These are phyloP conservation scores for Boletus rubescentipes DNA, from an alignment of 768 basidiomycete genomes.

Conservation along the genomic window DNA sequence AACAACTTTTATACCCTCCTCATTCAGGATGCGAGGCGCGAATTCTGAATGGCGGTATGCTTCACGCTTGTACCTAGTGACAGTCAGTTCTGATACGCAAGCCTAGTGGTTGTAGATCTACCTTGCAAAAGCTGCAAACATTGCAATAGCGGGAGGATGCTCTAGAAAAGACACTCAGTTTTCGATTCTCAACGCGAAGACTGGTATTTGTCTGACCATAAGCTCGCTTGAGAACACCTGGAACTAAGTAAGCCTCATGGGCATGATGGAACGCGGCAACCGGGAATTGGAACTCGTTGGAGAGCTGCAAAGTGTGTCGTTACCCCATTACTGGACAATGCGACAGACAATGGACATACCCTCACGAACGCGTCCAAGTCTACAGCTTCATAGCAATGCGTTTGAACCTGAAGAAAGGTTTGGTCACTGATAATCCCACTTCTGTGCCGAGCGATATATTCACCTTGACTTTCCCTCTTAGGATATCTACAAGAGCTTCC, in stretches of 20 bases:
- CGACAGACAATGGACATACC: constrained; percentile 35
- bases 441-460: background rate
- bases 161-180: constrained; percentile 28
- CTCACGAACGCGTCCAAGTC: constrained; percentile 69
- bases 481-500: constrained; percentile 68
- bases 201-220: constrained; percentile 43
- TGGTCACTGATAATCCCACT: background rate
- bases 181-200: background rate
- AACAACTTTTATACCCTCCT: constrained; percentile 47
- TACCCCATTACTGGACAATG: background rate
- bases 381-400: constrained; percentile 61
- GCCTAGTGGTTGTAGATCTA: constrained; percentile 11
- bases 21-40: constrained; percentile 51
- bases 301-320: constrained; percentile 41
- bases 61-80: constrained; percentile 54
- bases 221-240: constrained; percentile 66
- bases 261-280: constrained; percentile 79
- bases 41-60: constrained; percentile 57
- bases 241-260: constrained; percentile 79
- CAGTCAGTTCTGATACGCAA: background rate
- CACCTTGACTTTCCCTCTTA: constrained; percentile 76
- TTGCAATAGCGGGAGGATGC: constrained; percentile 62
- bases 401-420: constrained; percentile 37
- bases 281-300: constrained; percentile 80
- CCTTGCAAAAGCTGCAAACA: constrained; percentile 62